These are phyloP conservation scores for Garcia nutans DNA, from an alignment of 345 rosid species.

Conservation along the genomic window DNA sequence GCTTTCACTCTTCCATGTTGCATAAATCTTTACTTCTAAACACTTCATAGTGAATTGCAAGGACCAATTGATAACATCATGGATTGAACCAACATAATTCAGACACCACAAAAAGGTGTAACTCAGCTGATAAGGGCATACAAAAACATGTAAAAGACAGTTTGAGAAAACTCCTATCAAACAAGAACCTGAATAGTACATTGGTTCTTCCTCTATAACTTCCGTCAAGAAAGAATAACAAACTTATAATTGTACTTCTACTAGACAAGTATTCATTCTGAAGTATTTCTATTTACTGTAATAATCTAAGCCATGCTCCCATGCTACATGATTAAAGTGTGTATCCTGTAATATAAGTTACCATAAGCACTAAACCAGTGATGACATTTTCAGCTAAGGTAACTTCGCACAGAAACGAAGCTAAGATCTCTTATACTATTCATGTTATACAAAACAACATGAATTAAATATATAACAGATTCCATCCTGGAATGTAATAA, in stretches of 20 bases:
- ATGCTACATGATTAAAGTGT: neutral
- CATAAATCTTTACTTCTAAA: neutral
- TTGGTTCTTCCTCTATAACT: neutral
- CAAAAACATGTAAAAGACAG: neutral
- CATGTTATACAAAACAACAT: neutral
- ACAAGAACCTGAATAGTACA: neutral
- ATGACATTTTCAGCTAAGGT: neutral
- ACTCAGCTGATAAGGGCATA: neutral
- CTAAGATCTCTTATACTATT: neutral
- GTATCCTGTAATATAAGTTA: neutral
- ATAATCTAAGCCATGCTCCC: neutral
- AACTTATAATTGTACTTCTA: neutral
- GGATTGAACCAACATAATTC: neutral
- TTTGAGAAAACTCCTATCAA: neutral
- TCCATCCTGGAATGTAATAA: neutral
- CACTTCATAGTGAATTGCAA: constrained; percentile 9
- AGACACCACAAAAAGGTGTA: neutral
- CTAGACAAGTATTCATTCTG: neutral
- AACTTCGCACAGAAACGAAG: neutral
- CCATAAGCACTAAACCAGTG: neutral
- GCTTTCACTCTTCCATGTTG: neutral
- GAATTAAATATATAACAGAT: neutral
- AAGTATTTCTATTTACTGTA: neutral
- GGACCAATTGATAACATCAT: neutral
- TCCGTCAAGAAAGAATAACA: neutral